Evolutionary conservation across 495 filamentous ascomycete species (phyloP), one percentile per base, ranked within the genome.

Genomic region (Terfezia claveryi): DNA sequence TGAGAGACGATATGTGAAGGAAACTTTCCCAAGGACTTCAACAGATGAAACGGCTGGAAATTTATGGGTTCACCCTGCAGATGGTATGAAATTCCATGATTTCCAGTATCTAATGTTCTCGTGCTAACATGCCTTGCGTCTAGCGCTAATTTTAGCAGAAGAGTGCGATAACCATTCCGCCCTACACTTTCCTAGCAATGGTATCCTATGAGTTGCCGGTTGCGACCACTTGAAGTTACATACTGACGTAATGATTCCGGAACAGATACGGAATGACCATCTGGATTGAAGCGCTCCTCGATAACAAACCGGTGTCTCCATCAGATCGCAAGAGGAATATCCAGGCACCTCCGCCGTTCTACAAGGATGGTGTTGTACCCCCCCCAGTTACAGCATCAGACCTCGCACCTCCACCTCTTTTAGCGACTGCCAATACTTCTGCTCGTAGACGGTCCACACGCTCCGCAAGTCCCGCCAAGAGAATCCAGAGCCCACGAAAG

Each of bases 31-130:
- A 36, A 78, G 79, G 8, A 92, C 87, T 4, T 88, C 85, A 57
- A 74, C 75, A 53, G 86, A 95, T 59, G 91, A 98, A 70, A 87
- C 91, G 32, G 91, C 91, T 23, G 91, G 91, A 50, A 96, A 95
- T 66, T 79, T 98, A 27, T 98, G 91, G 91, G 89, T 96, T 54
- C 77, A 83, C 37, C 87, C 88, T 3, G 71, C 80, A 50, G 76
- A 86, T 65, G 82, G 82, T 86, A 74, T 66, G 78, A 64, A 23
- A 54, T 56, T 23, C 27, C 27, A 32, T 32, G 4, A 32, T 32
- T 32, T 7, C 36, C 23, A 23, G 37, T 23, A 10, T 17, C 36
- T 20, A 50, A 54, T 17, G 46, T 11, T 38, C 37, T 55, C 32
- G 41, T 38, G 50, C 53, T 58, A 56, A 62, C 58, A 56, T 53